Conservation (phyloP, 345 rosid genomes). For the Syzygium aqueum region DNA sequence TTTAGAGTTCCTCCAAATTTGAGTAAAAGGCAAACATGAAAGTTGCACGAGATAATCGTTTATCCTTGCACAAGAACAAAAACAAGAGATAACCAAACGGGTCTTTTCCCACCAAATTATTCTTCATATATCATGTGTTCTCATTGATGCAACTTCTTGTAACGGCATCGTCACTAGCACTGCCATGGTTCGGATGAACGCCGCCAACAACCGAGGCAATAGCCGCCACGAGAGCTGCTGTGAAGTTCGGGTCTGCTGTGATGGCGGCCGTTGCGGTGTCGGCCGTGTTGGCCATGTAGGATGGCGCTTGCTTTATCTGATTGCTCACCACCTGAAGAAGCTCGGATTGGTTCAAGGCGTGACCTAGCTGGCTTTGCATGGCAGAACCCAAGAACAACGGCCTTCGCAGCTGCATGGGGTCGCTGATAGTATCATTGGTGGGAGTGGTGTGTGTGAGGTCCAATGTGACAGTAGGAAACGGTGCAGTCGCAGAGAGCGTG, state of each 20-base stretch:
- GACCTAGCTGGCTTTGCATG: not conserved
- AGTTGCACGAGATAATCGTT: not conserved
- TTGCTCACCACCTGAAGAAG: slow-evolving; percentile 9
- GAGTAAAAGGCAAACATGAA: not conserved
- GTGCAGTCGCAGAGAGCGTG: slow-evolving; percentile 41
- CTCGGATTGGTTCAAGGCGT: slow-evolving; percentile 7
- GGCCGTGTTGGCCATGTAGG: slow-evolving; percentile 6
- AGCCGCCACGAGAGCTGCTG: slow-evolving; percentile 45
- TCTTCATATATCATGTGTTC: not conserved
- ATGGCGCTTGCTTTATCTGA: slow-evolving; percentile 15
- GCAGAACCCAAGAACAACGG: not conserved
- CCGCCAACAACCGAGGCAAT: slow-evolving; percentile 30
- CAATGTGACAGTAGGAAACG: slow-evolving; percentile 43
- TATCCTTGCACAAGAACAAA: not conserved
- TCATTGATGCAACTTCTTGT: not conserved
- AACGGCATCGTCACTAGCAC: not conserved
- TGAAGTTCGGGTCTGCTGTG: slow-evolving; percentile 43
- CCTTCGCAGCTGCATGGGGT: not conserved
- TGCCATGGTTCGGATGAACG: not conserved
- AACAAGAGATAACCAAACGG: not conserved
- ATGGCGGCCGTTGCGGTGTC: slow-evolving; percentile 37
- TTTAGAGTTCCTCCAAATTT: not conserved
- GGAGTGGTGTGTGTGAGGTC: slow-evolving; percentile 33
- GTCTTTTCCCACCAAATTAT: not conserved
- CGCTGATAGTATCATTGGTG: not conserved